phyloP scores from a whole-genome alignment of 1,284 basidiomycete genomes.

The Athelia psychrophila region DNA sequence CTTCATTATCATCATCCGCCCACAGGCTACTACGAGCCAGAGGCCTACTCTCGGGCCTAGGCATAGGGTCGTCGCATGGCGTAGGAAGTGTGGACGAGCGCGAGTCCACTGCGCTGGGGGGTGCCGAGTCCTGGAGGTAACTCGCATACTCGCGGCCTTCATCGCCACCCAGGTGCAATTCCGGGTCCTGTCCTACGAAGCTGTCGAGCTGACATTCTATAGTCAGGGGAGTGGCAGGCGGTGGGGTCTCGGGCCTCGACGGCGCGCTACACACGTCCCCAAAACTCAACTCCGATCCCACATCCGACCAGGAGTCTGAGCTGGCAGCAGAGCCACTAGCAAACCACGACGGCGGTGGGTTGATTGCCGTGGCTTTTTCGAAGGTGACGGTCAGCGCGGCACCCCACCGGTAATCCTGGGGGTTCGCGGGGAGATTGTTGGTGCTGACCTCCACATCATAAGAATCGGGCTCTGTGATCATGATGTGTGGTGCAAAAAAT shows the following conservation, averaged over 20 bases:
- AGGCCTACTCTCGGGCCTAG: not conserved
- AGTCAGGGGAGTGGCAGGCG: not conserved
- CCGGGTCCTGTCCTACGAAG: not conserved
- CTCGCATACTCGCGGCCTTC: not conserved
- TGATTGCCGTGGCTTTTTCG: not conserved
- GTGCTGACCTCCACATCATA: slow-evolving; percentile 33
- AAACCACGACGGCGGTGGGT: not conserved
- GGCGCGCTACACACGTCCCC: not conserved
- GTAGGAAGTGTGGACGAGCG: slow-evolving; percentile 2
- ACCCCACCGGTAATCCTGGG: slow-evolving; percentile 7
- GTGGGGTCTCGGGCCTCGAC: slow-evolving; percentile 3
- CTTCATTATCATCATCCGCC: slow-evolving; percentile 24
- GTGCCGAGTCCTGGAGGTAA: not conserved
- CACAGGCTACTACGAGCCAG: slow-evolving; percentile 1
- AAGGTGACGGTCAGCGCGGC: slow-evolving; percentile 8
- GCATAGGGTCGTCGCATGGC: slow-evolving; percentile 11
- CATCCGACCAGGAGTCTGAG: not conserved
- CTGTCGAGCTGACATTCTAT: not conserved
- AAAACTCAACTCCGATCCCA: not conserved
- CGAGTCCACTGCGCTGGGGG: not conserved
- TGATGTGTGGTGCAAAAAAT: slow-evolving; percentile 45
- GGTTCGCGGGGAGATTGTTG: slow-evolving; percentile 19
- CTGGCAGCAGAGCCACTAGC: not conserved
- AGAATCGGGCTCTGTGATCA: slow-evolving; percentile 39
- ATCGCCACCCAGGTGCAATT: not conserved